These are phyloP conservation scores for Rossbeevera mucosa DNA, from an alignment of 768 basidiomycete genomes.

Conservation along the genomic window DNA sequence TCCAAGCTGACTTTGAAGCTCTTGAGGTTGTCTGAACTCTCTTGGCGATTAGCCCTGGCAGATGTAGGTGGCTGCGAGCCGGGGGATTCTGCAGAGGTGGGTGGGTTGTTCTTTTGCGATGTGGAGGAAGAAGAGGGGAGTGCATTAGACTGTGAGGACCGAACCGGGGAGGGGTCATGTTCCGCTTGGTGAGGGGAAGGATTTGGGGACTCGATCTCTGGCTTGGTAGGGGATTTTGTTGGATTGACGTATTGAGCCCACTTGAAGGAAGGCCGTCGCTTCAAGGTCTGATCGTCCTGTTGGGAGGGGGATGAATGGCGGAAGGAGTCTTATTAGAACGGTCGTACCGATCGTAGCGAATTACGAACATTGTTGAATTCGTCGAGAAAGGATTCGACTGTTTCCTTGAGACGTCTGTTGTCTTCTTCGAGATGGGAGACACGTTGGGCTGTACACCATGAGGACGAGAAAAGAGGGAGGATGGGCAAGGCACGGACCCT, in stretches of 20 bases:
- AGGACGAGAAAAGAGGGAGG: neutral
- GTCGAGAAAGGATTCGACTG: constrained; percentile 60
- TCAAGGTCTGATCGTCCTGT: constrained; percentile 44
- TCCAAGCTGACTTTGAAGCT: constrained; percentile 97
- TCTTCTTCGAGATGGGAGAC: constrained; percentile 71
- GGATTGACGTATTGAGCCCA: constrained; percentile 83
- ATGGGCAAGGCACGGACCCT: constrained; percentile 46
- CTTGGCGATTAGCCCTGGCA: constrained; percentile 48
- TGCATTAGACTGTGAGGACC: constrained; percentile 22
- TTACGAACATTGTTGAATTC: constrained; percentile 50
- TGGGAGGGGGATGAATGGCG: constrained; percentile 11
- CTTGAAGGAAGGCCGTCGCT: constrained; percentile 79
- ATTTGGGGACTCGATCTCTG: constrained; percentile 69
- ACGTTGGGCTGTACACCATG: constrained; percentile 52
- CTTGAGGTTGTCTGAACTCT: constrained; percentile 73
- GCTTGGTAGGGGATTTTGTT: constrained; percentile 75
- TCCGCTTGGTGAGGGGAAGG: constrained; percentile 75
- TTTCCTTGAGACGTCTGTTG: constrained; percentile 62
- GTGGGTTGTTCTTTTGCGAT: constrained; percentile 29
- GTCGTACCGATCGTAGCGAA: constrained; percentile 21
- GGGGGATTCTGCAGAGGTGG: constrained; percentile 29
- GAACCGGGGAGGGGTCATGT: constrained; percentile 52
- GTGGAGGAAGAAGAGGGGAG: constrained; percentile 18
- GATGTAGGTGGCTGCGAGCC: constrained; percentile 26
- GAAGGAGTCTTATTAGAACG: constrained; percentile 2